phyloP scores from a whole-genome alignment of 2,329 filamentous ascomycete species.

The Nemania abortiva region DNA sequence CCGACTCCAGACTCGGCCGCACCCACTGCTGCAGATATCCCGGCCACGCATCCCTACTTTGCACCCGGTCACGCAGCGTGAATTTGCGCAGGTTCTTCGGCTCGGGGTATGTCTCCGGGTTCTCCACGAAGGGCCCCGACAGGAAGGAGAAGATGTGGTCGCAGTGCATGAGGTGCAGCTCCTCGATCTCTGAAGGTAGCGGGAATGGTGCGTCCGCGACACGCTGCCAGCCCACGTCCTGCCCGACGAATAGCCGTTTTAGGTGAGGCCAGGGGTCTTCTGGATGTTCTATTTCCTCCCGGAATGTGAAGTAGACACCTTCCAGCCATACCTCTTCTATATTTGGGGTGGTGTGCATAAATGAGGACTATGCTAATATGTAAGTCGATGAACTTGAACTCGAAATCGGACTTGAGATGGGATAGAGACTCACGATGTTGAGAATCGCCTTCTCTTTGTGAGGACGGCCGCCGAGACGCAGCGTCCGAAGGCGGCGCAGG shows the following conservation, averaged over 20 bases:
- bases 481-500: constrained; percentile 38
- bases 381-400: constrained; percentile 27
- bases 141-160: constrained; percentile 11
- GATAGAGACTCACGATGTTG: constrained; percentile 41
- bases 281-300: constrained; percentile 18
- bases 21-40: constrained; percentile 33
- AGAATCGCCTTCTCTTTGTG: neutral
- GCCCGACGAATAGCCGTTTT: constrained; percentile 32
- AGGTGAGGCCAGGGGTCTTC: constrained; percentile 36
- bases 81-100: constrained; percentile 40
- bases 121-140: neutral
- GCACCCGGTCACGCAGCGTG: constrained; percentile 21
- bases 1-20: constrained; percentile 43
- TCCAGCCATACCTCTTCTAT: constrained; percentile 47
- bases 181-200: constrained; percentile 26
- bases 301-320: constrained; percentile 8
- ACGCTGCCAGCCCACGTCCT: neutral
- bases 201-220: constrained; percentile 1
- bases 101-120: neutral
- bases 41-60: neutral
- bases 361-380: constrained; percentile 17
- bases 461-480: constrained; percentile 31
- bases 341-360: constrained; percentile 43
- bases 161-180: constrained; percentile 28
- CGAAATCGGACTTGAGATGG: neutral